A percentile compares a stretch with the other conserved stretches of the same genome.
Conservation (phyloP, 495 filamentous ascomycete genomes). For the Aspergillus coremiiformis region DNA sequence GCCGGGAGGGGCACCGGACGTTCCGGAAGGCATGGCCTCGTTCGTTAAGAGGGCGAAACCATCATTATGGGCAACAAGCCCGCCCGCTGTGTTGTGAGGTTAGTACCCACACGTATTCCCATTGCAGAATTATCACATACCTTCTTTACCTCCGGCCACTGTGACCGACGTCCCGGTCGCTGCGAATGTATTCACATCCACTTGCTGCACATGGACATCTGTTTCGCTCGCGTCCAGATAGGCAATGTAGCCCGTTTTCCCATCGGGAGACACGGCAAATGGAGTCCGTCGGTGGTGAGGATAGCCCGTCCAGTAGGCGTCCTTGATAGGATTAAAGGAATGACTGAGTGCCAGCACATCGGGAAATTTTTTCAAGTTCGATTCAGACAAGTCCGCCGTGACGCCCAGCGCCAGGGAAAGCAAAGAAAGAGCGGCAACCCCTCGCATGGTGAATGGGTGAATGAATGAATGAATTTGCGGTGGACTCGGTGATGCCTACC, state of each 20-base stretch:
- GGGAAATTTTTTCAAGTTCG: constrained; percentile 33
- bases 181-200: constrained; percentile 38
- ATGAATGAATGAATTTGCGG: too few relatives aligned
- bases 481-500: too few relatives aligned
- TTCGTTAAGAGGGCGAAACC: constrained; percentile 49
- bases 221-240: constrained; percentile 43
- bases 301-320: constrained; percentile 46
- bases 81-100: constrained; percentile 29
- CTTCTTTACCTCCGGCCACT: constrained; percentile 40
- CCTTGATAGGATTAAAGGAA: constrained; percentile 43
- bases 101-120: not conserved
- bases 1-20: constrained; percentile 36
- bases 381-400: constrained; percentile 17
- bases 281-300: constrained; percentile 49
- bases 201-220: constrained; percentile 42
- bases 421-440: constrained; percentile 22
- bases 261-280: constrained; percentile 44
- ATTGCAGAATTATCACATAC: constrained; percentile 7
- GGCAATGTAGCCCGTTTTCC: constrained; percentile 45
- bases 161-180: constrained; percentile 39
- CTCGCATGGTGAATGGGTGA: constrained; percentile 20
- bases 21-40: constrained; percentile 39
- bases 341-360: constrained; percentile 35
- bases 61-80: constrained; percentile 48
- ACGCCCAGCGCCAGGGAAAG: constrained; percentile 26